phyloP scores from a whole-genome alignment of 768 basidiomycete genomes.

The Russula earlei region DNA sequence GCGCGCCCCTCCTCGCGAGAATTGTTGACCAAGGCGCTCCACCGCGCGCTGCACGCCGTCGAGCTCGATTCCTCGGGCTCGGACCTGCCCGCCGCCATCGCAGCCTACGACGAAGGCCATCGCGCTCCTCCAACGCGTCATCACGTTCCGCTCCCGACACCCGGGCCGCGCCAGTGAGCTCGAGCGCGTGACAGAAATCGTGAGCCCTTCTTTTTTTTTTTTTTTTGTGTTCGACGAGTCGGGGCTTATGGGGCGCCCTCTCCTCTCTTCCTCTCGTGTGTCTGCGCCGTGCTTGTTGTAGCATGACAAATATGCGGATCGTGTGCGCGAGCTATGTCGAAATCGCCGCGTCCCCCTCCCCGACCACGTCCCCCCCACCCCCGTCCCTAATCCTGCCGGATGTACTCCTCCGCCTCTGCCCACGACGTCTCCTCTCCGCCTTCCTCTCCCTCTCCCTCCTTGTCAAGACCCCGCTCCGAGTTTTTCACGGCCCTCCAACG shows the following conservation, averaged over 20 bases:
- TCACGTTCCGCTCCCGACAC: conserved; percentile 5
- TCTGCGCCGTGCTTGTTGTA: not conserved
- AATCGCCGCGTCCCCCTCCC: not conserved
- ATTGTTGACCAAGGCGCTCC: not conserved
- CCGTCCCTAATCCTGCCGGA: not conserved
- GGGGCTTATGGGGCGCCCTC: no score
- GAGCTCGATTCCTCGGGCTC: not conserved
- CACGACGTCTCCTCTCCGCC: not conserved
- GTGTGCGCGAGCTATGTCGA: conserved; percentile 7
- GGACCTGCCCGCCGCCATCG: not conserved
- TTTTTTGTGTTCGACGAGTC: not conserved
- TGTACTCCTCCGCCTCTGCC: not conserved
- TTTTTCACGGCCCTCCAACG: not conserved
- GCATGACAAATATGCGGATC: conserved; percentile 1
- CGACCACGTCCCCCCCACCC: not conserved
- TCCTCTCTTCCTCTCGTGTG: not conserved
- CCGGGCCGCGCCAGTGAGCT: not conserved
- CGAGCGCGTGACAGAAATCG: conserved; percentile 4
- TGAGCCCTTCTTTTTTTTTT: not conserved
- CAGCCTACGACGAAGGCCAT: conserved; percentile 16
- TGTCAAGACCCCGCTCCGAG: not conserved
- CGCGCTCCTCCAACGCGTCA: conserved; percentile 35
- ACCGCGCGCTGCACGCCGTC: conserved; percentile 7
- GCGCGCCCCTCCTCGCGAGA: not conserved
- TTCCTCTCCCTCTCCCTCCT: no score